Evolutionary conservation across 768 basidiomycete genomes (phyloP).

Genomic region (Cystobasidium onofrii): DNA sequence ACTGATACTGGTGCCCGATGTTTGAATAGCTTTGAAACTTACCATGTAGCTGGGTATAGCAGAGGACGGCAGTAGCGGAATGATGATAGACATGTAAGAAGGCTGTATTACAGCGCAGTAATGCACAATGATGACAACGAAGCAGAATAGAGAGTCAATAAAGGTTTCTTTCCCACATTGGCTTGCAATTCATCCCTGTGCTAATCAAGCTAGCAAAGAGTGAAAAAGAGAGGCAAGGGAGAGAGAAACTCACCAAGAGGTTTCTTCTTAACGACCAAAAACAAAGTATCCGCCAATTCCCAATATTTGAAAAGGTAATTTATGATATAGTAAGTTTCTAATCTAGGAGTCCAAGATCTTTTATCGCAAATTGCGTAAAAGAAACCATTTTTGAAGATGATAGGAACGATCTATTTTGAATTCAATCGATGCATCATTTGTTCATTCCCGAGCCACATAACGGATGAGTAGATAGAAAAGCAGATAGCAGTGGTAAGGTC

Average conservation of each 20-base stretch:
- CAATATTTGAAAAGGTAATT: conserved; percentile 99
- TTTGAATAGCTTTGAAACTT: too few species aligned
- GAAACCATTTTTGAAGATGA: conserved; percentile 61
- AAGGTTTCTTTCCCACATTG: background rate
- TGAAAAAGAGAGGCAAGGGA: background rate
- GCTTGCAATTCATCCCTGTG: too few species aligned
- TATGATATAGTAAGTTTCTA: conserved; percentile 91
- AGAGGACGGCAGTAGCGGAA: conserved; percentile 90
- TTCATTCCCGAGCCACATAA: background rate
- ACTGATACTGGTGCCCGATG: too few species aligned
- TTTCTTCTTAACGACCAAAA: conserved; percentile 97
- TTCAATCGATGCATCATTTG: too few species aligned
- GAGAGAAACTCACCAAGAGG: conserved; percentile 62
- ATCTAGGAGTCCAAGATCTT: conserved; percentile 64
- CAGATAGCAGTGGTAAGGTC: background rate
- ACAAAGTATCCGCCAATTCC: conserved; percentile 91
- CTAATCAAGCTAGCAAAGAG: too few species aligned
- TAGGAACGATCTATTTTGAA: conserved; percentile 57
- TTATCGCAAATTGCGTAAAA: conserved; percentile 70
- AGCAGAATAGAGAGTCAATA: background rate
- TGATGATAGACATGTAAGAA: conserved; percentile 99
- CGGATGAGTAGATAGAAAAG: background rate
- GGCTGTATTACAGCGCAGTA: too few species aligned
- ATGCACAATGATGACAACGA: too few species aligned
- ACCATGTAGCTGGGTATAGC: conserved; percentile 83